These are phyloP conservation scores for Wickerhamomyces xylosicus DNA, from an alignment of 805 yeast genomes.

Conservation along the genomic window DNA sequence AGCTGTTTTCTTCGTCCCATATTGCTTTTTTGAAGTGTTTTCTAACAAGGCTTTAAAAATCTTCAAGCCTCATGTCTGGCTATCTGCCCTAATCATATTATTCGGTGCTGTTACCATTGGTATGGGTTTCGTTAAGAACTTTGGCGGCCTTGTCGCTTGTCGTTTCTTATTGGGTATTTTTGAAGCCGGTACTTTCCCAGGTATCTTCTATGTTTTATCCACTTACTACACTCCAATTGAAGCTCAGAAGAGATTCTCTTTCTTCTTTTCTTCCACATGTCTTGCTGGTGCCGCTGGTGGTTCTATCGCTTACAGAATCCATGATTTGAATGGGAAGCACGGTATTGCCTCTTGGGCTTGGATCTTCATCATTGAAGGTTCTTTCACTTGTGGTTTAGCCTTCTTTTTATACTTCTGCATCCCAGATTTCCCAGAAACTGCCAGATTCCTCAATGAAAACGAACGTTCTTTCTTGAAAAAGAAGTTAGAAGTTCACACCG, in stretches of 20 bases:
- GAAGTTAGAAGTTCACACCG: slow-evolving; percentile 27
- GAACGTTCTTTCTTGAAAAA: slow-evolving; percentile 28
- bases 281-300: slow-evolving; percentile 51
- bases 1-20: slow-evolving; percentile 38
- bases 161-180: slow-evolving; percentile 43
- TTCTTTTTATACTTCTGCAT: slow-evolving; percentile 28
- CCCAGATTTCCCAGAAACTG: slow-evolving; percentile 32
- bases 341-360: slow-evolving; percentile 37
- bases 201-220: slow-evolving; percentile 36
- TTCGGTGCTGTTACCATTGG: slow-evolving; percentile 34
- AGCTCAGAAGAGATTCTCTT: slow-evolving; percentile 35
- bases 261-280: slow-evolving; percentile 41
- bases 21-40: slow-evolving; percentile 27
- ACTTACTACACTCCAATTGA: slow-evolving; percentile 39
- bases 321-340: slow-evolving; percentile 33
- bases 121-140: slow-evolving; percentile 31
- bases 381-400: slow-evolving; percentile 29
- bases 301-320: slow-evolving; percentile 35
- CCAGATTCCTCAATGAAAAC: slow-evolving; percentile 28
- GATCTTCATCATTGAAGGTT: slow-evolving; percentile 41
- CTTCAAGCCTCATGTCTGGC: slow-evolving; percentile 29
- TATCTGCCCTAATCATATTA: slow-evolving; percentile 22
- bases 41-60: slow-evolving; percentile 28
- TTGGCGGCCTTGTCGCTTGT: slow-evolving; percentile 35
- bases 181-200: slow-evolving; percentile 45